Percentiles rank a stretch among this genome's conserved stretches.
These are phyloP conservation scores for Didymella pinodella DNA, from an alignment of 2,329 filamentous ascomycete species.

Conservation along the genomic window DNA sequence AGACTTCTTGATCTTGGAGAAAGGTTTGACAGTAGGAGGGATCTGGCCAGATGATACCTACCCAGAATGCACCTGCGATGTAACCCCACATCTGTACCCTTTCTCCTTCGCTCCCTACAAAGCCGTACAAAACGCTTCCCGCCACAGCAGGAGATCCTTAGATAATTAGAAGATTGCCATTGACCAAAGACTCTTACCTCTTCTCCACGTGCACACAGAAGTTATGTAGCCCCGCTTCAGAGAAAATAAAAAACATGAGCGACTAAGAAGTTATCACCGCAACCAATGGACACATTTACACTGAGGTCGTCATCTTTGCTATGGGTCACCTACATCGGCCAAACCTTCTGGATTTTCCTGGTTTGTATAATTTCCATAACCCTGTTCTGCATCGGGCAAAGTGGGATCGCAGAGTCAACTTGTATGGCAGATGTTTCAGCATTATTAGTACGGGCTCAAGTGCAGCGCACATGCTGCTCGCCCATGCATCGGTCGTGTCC, in stretches of 20 bases:
- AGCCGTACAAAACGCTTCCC: slow-evolving; percentile 1
- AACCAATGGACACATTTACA: not conserved
- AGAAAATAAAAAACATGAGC: not conserved
- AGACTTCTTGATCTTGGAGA: slow-evolving; percentile 6
- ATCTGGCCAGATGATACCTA: slow-evolving; percentile 51
- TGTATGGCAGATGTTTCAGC: not conserved
- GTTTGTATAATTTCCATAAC: not conserved
- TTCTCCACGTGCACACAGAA: not conserved
- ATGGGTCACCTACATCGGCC: slow-evolving; percentile 4
- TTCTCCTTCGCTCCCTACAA: slow-evolving; percentile 55
- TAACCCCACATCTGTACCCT: slow-evolving; percentile 35
- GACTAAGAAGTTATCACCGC: not conserved
- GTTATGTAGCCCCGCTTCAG: not conserved
- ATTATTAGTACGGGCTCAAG: slow-evolving; percentile 7
- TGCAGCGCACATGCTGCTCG: slow-evolving; percentile 3
- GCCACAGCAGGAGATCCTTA: not conserved
- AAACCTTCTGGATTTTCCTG: not conserved
- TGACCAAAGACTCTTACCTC: not conserved
- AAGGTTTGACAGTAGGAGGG: slow-evolving; percentile 33
- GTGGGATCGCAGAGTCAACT: not conserved
- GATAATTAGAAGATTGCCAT: not conserved
- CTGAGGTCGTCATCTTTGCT: slow-evolving; percentile 4
- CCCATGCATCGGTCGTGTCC: slow-evolving; percentile 1
- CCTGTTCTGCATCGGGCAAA: not conserved
- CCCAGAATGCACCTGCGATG: slow-evolving; percentile 47